Conservation (phyloP, 2,329 filamentous ascomycete genomes). For the Fusarium sp. region DNA sequence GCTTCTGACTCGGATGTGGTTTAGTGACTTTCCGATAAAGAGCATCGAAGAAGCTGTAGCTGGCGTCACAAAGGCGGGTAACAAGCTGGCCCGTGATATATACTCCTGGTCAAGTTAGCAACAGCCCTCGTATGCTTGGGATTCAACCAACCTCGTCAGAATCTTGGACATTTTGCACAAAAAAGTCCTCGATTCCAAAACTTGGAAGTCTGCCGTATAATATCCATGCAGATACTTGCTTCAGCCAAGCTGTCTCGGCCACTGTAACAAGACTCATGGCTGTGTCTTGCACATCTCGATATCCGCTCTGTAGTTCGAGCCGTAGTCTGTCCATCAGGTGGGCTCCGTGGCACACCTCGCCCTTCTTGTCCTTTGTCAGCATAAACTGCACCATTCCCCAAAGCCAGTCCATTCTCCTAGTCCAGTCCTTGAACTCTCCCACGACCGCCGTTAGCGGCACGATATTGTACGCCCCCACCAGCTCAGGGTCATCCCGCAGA, state of each 20-base stretch:
- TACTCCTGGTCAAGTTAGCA: constrained; percentile 60
- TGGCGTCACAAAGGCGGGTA: constrained; percentile 83
- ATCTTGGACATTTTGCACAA: constrained; percentile 68
- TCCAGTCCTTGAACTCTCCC: constrained; percentile 88
- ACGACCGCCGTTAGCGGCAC: constrained; percentile 90
- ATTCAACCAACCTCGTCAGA: constrained; percentile 51
- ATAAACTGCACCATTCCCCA: constrained; percentile 80
- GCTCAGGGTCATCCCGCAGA: constrained; percentile 77
- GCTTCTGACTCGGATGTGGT: constrained; percentile 76
- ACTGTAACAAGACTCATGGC: constrained; percentile 77
- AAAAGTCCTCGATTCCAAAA: constrained; percentile 87
- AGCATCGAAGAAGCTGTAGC: constrained; percentile 84
- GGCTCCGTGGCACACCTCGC: constrained; percentile 70
- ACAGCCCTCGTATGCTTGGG: neutral
- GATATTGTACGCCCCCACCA: constrained; percentile 92
- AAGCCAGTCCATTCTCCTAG: constrained; percentile 85
- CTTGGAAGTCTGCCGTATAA: constrained; percentile 85
- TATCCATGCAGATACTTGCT: constrained; percentile 90
- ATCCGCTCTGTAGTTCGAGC: constrained; percentile 84
- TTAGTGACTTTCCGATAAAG: constrained; percentile 89
- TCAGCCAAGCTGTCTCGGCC: constrained; percentile 91
- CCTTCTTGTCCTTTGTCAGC: constrained; percentile 51
- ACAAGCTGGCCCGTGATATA: constrained; percentile 64
- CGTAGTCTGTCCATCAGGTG: constrained; percentile 81
- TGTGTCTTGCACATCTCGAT: constrained; percentile 83